Percentiles rank a stretch among this genome's conserved stretches.
phyloP scores from a whole-genome alignment of 2,329 filamentous ascomycete species.

The Aspergillus hiratsukae region DNA sequence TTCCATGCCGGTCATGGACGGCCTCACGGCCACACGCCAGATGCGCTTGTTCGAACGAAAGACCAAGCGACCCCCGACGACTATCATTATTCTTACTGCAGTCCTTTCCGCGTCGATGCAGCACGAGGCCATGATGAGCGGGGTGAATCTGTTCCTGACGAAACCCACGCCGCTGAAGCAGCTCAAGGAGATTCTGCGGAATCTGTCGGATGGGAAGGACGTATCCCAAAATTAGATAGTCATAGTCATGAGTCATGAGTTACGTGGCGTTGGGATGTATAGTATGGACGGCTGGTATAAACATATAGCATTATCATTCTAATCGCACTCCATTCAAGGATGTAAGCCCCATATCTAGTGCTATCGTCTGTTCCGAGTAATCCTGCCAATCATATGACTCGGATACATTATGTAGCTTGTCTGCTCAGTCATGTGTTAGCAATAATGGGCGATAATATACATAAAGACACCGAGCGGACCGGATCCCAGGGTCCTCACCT shows the following conservation, averaged over 20 bases:
- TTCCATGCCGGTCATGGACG: conserved; percentile 34
- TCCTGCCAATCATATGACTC: too few relatives aligned
- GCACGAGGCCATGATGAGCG: conserved; percentile 22
- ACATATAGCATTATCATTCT: neutral
- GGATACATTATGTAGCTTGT: too few relatives aligned
- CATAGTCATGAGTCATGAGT: neutral
- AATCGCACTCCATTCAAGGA: neutral
- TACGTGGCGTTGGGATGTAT: neutral
- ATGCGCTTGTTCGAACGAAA: conserved; percentile 23
- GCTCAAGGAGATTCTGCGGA: conserved; percentile 9
- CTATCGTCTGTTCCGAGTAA: too few relatives aligned
- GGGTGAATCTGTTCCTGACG: conserved; percentile 25
- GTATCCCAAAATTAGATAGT: neutral
- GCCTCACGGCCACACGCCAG: conserved; percentile 23
- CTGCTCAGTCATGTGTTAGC: too few relatives aligned
- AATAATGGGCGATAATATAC: too few relatives aligned
- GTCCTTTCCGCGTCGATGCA: conserved; percentile 23
- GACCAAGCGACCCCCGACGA: conserved; percentile 3
- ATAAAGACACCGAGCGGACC: too few relatives aligned
- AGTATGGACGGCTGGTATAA: neutral
- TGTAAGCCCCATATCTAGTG: too few relatives aligned
- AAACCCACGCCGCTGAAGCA: conserved; percentile 25
- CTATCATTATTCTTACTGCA: conserved; percentile 24
- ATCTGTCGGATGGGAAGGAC: neutral
- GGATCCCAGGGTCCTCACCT: too few relatives aligned